Evolutionary conservation across 2,329 filamentous ascomycete genomes (phyloP), one percentile per base, ranked within the genome.

Genomic region (Cercospora zeina): DNA sequence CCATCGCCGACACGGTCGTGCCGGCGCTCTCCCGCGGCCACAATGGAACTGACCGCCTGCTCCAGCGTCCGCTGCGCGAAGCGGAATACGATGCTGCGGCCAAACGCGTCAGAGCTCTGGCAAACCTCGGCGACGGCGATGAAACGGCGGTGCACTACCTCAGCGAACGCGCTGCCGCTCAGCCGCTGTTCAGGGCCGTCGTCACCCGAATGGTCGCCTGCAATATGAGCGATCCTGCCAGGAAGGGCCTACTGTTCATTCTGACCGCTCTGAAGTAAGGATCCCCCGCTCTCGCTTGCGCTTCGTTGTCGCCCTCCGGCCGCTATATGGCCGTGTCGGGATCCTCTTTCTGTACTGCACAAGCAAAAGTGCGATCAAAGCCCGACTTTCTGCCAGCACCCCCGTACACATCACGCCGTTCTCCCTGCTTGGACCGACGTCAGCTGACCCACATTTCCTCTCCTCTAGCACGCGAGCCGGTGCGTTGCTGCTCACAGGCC

Each of bases 401-500:
- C 53, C 65, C 65, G 62, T n/a, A n/a, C n/a, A n/a, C n/a, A 65
- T 55, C 56, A 54, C 36, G 27, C 11, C 54, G 56, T 27, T 54
- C 7, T 31, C 37, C 27, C 24, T 30, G 8, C 19, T 54, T 16
- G 56, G 45, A 54, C 37, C 13, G 47, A 30, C 47, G 34, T 57
- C 36, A 57, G 66, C 66, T 68, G 64, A 68, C 62, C 34, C 51
- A 56, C 14, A 36, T 31, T 54, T 16, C 45, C 24, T 54, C 39
- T 58, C 21, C 14, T 54, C 47, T 58, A 89, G 86, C 63, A 87
- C 86, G 21, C 82, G 84, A 34, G 73, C 82, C 3, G 88, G 88
- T 27, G 85, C 86, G 27, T 75, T 89, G 16, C 73, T 89, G 5
- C 78, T 90, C 51, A 91, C 89, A 0, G 88, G 89, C n/a, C 84